A percentile compares a stretch with the other conserved stretches of the same genome.
Conservation (phyloP, 805 yeast species). For the Wickerhamiella occidentalis region DNA sequence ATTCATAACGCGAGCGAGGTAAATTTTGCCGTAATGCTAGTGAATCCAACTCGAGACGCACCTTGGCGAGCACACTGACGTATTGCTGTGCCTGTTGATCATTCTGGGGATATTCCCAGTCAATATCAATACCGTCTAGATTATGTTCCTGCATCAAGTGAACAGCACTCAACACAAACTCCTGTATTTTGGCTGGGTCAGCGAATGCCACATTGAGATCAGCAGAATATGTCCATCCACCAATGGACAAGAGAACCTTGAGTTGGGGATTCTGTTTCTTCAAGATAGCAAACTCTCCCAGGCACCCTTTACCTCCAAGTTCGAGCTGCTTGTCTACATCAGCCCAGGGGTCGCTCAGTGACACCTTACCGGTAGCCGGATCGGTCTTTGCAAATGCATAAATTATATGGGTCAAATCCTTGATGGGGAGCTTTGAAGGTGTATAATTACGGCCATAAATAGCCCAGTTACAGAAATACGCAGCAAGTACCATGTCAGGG, state of each 20-base stretch:
- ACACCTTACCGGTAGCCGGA: slow-evolving; percentile 39
- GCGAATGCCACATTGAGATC: slow-evolving; percentile 37
- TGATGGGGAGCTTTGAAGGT: slow-evolving; percentile 51
- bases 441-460: slow-evolving; percentile 48
- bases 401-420: slow-evolving; percentile 50
- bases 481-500: slow-evolving; percentile 13
- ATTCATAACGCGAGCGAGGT: slow-evolving; percentile 29
- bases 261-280: slow-evolving; percentile 35
- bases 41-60: slow-evolving; percentile 33
- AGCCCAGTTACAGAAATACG: slow-evolving; percentile 41
- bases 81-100: slow-evolving; percentile 36
- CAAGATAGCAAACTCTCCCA: slow-evolving; percentile 39
- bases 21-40: slow-evolving; percentile 27
- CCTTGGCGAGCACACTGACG: slow-evolving; percentile 32
- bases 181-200: slow-evolving; percentile 30
- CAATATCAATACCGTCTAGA: slow-evolving; percentile 86
- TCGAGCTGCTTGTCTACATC: slow-evolving; percentile 34
- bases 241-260: slow-evolving; percentile 60
- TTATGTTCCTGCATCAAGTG: slow-evolving; percentile 40
- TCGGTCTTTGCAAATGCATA: slow-evolving; percentile 67
- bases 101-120: slow-evolving; percentile 79
- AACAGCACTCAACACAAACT: slow-evolving; percentile 41
- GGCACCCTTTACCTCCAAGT: slow-evolving; percentile 33
- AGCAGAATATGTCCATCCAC: slow-evolving; percentile 57
- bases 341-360: slow-evolving; percentile 51